phyloP scores from a whole-genome alignment of 192 early-diverging fungal species.

The Phycomyces nitens region DNA sequence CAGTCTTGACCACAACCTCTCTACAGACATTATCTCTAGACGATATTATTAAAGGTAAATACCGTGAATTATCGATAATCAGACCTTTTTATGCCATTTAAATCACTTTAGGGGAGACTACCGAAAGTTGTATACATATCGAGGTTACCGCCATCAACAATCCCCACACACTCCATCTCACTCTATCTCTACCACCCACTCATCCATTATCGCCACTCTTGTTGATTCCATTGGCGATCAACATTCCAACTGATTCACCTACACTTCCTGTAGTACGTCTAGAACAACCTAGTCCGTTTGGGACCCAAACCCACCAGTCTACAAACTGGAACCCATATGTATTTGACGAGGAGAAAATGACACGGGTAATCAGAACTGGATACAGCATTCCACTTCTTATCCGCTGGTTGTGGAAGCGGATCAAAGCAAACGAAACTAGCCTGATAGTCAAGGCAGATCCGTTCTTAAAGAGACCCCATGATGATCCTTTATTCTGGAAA shows the following conservation, averaged over 20 bases:
- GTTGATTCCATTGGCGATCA: constrained; percentile 19
- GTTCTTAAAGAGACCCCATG: not conserved
- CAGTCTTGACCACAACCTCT: not conserved
- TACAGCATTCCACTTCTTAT: constrained; percentile 16
- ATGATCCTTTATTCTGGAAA: not conserved
- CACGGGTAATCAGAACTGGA: constrained; percentile 11
- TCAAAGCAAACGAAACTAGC: not conserved
- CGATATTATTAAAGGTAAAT: constrained; percentile 27
- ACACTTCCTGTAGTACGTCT: constrained; percentile 16
- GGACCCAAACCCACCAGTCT: not conserved
- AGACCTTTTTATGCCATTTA: no score
- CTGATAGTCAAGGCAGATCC: not conserved
- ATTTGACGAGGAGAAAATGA: constrained; percentile 31
- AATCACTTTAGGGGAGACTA: constrained; percentile 1
- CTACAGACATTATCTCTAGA: constrained; percentile 10
- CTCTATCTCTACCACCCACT: constrained; percentile 12
- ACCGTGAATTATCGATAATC: not conserved
- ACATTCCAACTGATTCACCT: constrained; percentile 12
- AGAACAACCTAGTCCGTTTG: constrained; percentile 4
- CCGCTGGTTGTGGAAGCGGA: constrained; percentile 19
- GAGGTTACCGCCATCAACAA: constrained; percentile 20
- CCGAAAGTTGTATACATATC: constrained; percentile 14
- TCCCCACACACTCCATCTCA: constrained; percentile 22
- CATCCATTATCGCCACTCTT: constrained; percentile 5
- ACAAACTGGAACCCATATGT: constrained; percentile 17